Evolutionary conservation across 2,329 filamentous ascomycete species (phyloP).

Genomic region (Corynespora cassiicola): DNA sequence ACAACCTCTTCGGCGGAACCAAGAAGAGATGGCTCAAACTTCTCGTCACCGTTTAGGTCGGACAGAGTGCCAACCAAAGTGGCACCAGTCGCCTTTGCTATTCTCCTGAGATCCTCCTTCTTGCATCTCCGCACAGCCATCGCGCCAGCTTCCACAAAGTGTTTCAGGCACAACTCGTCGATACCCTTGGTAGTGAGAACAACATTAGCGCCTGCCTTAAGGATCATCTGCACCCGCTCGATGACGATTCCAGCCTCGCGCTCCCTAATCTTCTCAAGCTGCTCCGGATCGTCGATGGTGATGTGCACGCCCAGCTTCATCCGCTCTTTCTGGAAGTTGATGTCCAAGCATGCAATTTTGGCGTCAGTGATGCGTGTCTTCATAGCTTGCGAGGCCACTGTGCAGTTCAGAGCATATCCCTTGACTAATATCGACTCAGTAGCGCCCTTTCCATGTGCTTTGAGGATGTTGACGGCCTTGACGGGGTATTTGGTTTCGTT

Average conservation of each 20-base stretch:
- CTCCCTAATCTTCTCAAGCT: constrained; percentile 95
- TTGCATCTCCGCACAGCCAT: constrained; percentile 97
- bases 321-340: constrained; percentile 98
- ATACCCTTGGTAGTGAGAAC: constrained; percentile 98
- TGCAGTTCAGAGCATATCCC: constrained; percentile 98
- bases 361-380: constrained; percentile 89
- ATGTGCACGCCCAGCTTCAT: constrained; percentile 99
- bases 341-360: constrained; percentile 95
- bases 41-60: constrained; percentile 96
- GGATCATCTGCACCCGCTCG: constrained; percentile 94
- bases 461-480: constrained; percentile 98
- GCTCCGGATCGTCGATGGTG: constrained; percentile 94
- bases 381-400: constrained; percentile 98
- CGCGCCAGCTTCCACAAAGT: constrained; percentile 90
- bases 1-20: constrained; percentile 93
- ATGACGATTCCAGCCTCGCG: constrained; percentile 92
- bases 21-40: constrained; percentile 88
- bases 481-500: constrained; percentile 96
- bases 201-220: constrained; percentile 96
- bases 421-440: constrained; percentile 90
- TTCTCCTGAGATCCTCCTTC: constrained; percentile 96
- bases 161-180: constrained; percentile 92
- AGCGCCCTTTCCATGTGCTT: constrained; percentile 93
- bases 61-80: constrained; percentile 92
- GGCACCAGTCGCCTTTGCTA: constrained; percentile 94